Conservation (phyloP, 305 asterid genomes). For the Caryopteris hybrid region DNA sequence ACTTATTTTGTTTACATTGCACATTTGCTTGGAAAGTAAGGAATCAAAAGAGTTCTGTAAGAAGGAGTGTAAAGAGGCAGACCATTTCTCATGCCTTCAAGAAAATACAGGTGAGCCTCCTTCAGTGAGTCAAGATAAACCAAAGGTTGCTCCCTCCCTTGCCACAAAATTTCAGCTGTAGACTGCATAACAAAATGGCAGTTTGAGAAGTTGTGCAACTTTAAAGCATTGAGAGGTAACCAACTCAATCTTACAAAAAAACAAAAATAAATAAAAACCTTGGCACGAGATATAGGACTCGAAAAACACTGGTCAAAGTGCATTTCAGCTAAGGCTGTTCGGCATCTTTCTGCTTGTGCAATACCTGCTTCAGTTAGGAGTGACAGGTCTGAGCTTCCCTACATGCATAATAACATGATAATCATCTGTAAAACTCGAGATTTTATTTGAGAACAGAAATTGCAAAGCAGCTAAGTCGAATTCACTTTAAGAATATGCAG, state of each 20-base stretch:
- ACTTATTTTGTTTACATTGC: neutral
- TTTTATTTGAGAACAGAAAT: neutral
- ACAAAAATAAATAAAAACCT: conserved; percentile 14
- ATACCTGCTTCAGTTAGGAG: conserved; percentile 58
- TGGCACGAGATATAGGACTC: conserved; percentile 83
- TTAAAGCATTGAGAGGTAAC: neutral
- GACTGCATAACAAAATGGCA: conserved; percentile 42
- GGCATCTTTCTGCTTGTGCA: conserved; percentile 63
- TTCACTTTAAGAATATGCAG: neutral
- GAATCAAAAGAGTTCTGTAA: neutral
- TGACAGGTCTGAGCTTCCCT: conserved; percentile 82
- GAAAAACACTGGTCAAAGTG: conserved; percentile 72
- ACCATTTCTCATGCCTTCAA: conserved; percentile 86
- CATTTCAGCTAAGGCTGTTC: conserved; percentile 43
- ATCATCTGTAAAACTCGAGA: conserved; percentile 2
- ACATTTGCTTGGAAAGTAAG: neutral
- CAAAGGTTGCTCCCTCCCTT: conserved; percentile 62
- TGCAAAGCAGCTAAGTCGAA: neutral
- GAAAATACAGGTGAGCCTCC: conserved; percentile 69
- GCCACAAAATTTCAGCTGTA: conserved; percentile 78
- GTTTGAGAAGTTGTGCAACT: neutral
- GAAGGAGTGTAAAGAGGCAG: conserved; percentile 21
- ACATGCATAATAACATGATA: conserved; percentile 13
- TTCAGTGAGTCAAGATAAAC: conserved; percentile 66
- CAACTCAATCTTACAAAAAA: neutral